Percentiles rank a stretch among this genome's conserved stretches.
Evolutionary conservation across 768 basidiomycete genomes (phyloP).

Genomic region (Leccinum subtestaceum): DNA sequence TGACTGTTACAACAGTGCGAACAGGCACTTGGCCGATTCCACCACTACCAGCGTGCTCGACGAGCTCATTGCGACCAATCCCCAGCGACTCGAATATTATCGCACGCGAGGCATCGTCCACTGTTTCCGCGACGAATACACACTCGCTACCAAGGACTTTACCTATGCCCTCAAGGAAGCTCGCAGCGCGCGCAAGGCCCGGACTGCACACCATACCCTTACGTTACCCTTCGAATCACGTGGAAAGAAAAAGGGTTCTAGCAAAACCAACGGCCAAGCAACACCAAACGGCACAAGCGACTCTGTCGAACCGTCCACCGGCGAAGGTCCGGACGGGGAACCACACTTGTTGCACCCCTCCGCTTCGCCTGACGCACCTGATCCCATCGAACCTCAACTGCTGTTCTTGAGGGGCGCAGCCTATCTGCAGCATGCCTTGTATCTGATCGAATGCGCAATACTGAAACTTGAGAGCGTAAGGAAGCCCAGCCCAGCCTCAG

Average conservation of each 20-base stretch:
- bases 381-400: conserved; percentile 83
- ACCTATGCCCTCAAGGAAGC: conserved; percentile 79
- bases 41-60: conserved; percentile 78
- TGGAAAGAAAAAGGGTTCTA: conserved; percentile 48
- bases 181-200: conserved; percentile 65
- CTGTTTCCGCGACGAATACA: conserved; percentile 83
- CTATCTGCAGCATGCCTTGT: conserved; percentile 75
- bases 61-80: conserved; percentile 68
- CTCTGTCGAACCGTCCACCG: conserved; percentile 36
- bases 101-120: conserved; percentile 90
- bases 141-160: conserved; percentile 73
- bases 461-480: conserved; percentile 67
- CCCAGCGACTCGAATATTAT: conserved; percentile 79
- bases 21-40: conserved; percentile 81
- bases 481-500: conserved; percentile 49
- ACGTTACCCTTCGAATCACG: conserved; percentile 35
- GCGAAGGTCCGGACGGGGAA: conserved; percentile 51
- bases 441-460: conserved; percentile 70
- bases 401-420: conserved; percentile 82
- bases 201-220: conserved; percentile 49
- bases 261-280: conserved; percentile 58
- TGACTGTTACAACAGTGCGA: conserved; percentile 22
- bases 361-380: conserved; percentile 72
- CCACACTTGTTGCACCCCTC: conserved; percentile 64
- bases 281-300: conserved; percentile 65